A percentile compares a stretch with the other conserved stretches of the same genome.
Conservation (phyloP, 2,329 filamentous ascomycete genomes). For the Aspergillus fumigatiaffinis region DNA sequence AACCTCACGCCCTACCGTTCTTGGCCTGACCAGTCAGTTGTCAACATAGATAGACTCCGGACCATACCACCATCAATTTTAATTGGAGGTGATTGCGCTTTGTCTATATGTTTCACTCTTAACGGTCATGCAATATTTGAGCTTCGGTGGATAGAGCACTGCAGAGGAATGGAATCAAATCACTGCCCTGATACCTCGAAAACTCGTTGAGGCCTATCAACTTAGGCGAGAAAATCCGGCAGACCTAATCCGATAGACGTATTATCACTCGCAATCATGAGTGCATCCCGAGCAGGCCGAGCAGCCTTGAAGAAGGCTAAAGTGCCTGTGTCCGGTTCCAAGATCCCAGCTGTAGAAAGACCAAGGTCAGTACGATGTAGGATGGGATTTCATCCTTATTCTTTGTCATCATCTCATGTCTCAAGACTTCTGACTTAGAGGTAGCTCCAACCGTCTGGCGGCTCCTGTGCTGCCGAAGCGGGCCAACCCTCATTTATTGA, state of each 20-base stretch:
- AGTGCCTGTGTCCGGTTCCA: slow-evolving; percentile 15
- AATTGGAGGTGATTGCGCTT: not conserved
- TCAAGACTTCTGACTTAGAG: not conserved
- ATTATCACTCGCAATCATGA: slow-evolving; percentile 18
- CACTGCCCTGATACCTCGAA: not conserved
- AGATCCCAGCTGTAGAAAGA: slow-evolving; percentile 7
- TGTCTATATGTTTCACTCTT: not conserved
- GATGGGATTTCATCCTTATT: not conserved
- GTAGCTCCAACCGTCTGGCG: slow-evolving; percentile 10
- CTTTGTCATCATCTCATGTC: not conserved
- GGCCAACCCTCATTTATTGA: slow-evolving; percentile 20
- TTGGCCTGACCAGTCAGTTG: slow-evolving; percentile 4
- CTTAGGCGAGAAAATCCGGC: too few relatives aligned
- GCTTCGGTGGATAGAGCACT: not conserved
- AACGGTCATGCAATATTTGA: not conserved
- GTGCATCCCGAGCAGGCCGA: slow-evolving; percentile 19
- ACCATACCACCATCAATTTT: not conserved
- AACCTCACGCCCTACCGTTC: not conserved
- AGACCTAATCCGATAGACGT: not conserved
- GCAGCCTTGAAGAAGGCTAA: slow-evolving; percentile 21
- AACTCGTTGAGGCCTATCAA: not conserved
- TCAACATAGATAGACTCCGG: not conserved
- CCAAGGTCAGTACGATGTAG: slow-evolving; percentile 16
- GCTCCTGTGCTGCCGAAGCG: slow-evolving; percentile 18
- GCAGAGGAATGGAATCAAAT: not conserved